These are phyloP conservation scores for Pharus latifolius DNA, from an alignment of 176 grass and related monocot species.

Conservation along the genomic window DNA sequence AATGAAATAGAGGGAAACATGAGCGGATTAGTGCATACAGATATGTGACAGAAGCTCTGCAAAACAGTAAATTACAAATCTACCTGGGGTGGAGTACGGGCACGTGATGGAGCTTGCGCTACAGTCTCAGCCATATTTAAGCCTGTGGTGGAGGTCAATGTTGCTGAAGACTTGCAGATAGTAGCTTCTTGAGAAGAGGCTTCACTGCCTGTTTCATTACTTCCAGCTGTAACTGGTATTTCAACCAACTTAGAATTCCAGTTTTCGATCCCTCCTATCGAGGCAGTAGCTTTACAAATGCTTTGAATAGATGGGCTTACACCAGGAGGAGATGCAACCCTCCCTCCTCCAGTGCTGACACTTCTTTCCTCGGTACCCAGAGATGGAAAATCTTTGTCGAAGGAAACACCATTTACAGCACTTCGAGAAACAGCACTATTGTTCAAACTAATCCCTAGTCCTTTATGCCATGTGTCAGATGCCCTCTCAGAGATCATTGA, in stretches of 20 bases:
- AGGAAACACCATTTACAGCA: slow-evolving; percentile 6
- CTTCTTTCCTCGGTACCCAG: slow-evolving; percentile 15
- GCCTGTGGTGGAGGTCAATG: background rate
- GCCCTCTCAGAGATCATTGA: slow-evolving; percentile 21
- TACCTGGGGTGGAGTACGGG: slow-evolving; percentile 32
- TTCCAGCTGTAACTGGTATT: slow-evolving; percentile 11
- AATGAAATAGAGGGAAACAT: background rate
- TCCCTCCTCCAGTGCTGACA: background rate
- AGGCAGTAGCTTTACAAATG: background rate
- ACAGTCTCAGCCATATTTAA: slow-evolving; percentile 46
- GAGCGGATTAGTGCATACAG: background rate
- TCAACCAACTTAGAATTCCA: slow-evolving; percentile 36
- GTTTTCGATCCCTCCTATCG: slow-evolving; percentile 16
- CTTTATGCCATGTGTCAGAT: slow-evolving; percentile 22
- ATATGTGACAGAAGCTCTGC: no score
- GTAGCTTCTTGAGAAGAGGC: background rate
- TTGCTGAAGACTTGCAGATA: background rate
- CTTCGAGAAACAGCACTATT: slow-evolving; percentile 12
- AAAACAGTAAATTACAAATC: background rate
- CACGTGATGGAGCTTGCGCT: slow-evolving; percentile 23
- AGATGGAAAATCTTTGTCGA: slow-evolving; percentile 44
- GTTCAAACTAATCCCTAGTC: background rate
- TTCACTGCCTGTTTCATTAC: background rate
- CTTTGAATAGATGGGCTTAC: slow-evolving; percentile 32
- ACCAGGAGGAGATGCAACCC: slow-evolving; percentile 18